These are phyloP conservation scores for Leucosporidium yakuticum DNA, from an alignment of 768 basidiomycete species.

Conservation along the genomic window DNA sequence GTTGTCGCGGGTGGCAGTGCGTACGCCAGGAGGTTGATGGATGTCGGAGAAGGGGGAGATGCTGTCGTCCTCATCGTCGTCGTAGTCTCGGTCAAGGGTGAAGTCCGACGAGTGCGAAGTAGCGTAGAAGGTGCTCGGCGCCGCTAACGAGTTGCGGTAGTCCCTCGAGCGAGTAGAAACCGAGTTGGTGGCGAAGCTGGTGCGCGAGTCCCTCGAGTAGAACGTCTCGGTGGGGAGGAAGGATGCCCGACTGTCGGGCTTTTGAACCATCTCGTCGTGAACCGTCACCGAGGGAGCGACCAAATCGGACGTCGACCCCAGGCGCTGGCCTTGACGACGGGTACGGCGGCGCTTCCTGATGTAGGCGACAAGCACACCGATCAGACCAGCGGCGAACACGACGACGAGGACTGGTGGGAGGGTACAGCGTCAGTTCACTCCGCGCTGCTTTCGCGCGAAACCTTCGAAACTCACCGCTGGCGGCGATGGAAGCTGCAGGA, in stretches of 20 bases:
- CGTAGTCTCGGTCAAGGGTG: slow-evolving; percentile 5
- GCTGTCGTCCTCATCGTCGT: slow-evolving; percentile 13
- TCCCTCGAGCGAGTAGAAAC: slow-evolving; percentile 18
- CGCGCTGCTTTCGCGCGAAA: background rate
- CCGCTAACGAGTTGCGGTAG: background rate
- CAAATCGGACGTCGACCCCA: slow-evolving; percentile 16
- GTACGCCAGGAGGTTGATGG: slow-evolving; percentile 11
- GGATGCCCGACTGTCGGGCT: slow-evolving; percentile 8
- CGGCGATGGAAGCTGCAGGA: background rate
- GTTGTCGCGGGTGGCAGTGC: slow-evolving; percentile 14
- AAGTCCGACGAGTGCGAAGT: slow-evolving; percentile 10
- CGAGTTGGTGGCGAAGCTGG: slow-evolving; percentile 29
- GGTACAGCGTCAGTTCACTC: background rate
- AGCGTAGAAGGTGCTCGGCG: slow-evolving; percentile 13
- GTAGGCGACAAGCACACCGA: background rate
- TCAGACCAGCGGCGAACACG: background rate
- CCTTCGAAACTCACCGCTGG: background rate
- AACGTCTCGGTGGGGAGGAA: slow-evolving; percentile 16
- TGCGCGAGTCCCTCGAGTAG: slow-evolving; percentile 5
- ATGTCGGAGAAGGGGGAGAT: slow-evolving; percentile 30
- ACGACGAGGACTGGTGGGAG: background rate
- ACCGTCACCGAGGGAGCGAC: background rate
- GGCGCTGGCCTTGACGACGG: slow-evolving; percentile 15
- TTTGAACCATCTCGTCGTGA: slow-evolving; percentile 11
- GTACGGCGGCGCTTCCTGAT: background rate